Base-by-base conservation (phyloP, 1,284 basidiomycete species). In the Meripilus lineatus region DNA sequence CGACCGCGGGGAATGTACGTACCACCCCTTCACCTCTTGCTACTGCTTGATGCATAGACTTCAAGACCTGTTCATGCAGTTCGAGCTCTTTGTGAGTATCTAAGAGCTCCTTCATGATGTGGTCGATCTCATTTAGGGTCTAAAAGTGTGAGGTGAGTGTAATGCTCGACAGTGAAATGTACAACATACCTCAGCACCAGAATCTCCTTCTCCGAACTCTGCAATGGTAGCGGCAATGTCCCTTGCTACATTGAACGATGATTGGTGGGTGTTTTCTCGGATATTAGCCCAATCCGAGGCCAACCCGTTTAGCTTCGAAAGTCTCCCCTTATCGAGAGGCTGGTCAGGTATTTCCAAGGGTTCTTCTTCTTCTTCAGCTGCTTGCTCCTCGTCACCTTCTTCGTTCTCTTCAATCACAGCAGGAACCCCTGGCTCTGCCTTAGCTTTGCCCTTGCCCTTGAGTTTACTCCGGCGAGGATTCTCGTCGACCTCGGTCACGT, bases 11-110 rank as follows among this genome's bases (percentile, higher is more conserved):
- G n/a, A n/a, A 42, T 5, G 47, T 32, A 63, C 75, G 44, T 56
- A 89, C 88, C 41, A 89, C 71, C 25, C 68, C 59, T 39, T 81
- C 73, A 20, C 73, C 77, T 40, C 60, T 65, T 8, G 69, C 63
- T 17, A 89, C 60, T 30, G 67, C 61, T 54, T 84, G 77, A 32
- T 77, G 65, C 2, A 92, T 60, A 4, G 71, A 69, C 17, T 71
- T 67, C 24, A 93, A 61, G 5, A 72, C 66, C 33, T 72, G 56
- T 47, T 74, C 71, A 50, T 87, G 79, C 5, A 68, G 61, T 15
- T 59, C 61, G 64, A 89, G 75, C 52, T 81, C 76, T 4, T 70
- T 66, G 38, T 79, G 71, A 4, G 83, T 70, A 51, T 89, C 84
- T 15, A 90, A 64, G 5, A 88, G 66, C 34, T 75, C 70, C 54